Evolutionary conservation across 163 green algal species (phyloP).

Genomic region (Volvox carteri): DNA sequence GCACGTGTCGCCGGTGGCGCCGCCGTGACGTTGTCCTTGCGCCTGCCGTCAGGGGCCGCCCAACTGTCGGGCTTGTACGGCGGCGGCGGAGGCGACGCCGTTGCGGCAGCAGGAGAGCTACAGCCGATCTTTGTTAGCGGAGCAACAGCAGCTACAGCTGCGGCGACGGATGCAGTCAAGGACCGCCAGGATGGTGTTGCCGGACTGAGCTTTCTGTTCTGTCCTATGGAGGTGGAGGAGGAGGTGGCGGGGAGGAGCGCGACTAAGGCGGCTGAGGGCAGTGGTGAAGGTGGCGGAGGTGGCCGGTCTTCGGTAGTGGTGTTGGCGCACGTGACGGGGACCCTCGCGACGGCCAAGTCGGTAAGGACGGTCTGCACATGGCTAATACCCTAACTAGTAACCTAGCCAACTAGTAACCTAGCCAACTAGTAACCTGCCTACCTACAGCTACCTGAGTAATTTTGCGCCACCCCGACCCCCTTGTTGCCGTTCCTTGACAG

Average conservation of each 20-base stretch:
- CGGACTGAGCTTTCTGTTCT: conserved; percentile 12
- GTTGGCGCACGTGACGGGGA: not conserved
- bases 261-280: not conserved
- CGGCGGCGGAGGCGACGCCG: not conserved
- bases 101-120: too few species aligned
- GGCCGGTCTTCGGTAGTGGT: not conserved
- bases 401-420: too few species aligned
- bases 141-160: not conserved
- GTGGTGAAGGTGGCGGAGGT: too few species aligned
- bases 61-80: not conserved
- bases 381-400: too few species aligned
- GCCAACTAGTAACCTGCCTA: too few species aligned
- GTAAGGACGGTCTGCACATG: too few species aligned
- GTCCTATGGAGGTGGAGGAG: not conserved
- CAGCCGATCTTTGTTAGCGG: conserved; percentile 1
- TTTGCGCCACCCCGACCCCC: not conserved
- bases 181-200: too few species aligned
- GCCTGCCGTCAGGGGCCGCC: not conserved
- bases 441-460: too few species aligned
- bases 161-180: too few species aligned
- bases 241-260: not conserved
- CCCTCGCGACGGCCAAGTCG: not conserved
- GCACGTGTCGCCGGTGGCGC: not conserved
- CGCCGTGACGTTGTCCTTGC: not conserved
- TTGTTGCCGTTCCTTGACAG: not conserved